Evolutionary conservation across 2,329 filamentous ascomycete genomes (phyloP).

Genomic region (Tricladium varicosporioides): DNA sequence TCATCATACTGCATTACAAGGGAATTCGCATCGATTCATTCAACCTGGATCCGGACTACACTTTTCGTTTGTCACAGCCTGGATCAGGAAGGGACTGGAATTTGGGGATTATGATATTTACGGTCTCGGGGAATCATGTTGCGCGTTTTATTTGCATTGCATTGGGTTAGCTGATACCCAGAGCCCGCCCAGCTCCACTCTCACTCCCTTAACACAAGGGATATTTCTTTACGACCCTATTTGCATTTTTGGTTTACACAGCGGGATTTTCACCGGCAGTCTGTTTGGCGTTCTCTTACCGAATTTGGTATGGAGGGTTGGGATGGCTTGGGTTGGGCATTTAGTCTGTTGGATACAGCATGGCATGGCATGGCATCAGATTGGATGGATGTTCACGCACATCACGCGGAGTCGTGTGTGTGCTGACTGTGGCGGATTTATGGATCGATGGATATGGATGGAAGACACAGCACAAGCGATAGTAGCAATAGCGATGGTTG

Average conservation of each 20-base stretch:
- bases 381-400: too few species aligned
- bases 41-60: conserved; percentile 19
- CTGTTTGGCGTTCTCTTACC: too few species aligned
- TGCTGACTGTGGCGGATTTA: too few species aligned
- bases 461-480: too few species aligned
- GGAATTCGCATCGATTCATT: conserved; percentile 24
- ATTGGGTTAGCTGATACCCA: conserved; percentile 34
- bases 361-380: too few species aligned
- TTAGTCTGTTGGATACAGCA: too few species aligned
- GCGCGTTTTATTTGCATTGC: conserved; percentile 22
- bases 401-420: too few species aligned
- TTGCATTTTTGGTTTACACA: background rate
- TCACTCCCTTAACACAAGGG: conserved; percentile 5
- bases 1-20: conserved; percentile 24
- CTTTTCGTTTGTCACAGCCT: conserved; percentile 22
- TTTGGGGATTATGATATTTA: conserved; percentile 8
- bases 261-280: background rate
- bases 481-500: too few species aligned
- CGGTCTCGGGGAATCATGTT: conserved; percentile 10
- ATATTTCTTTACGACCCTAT: background rate
- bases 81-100: conserved; percentile 13
- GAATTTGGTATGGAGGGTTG: too few species aligned
- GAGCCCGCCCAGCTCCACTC: conserved; percentile 34
- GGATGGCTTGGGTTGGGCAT: too few species aligned
- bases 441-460: too few species aligned